phyloP scores from a whole-genome alignment of 768 basidiomycete genomes.

The Serendipita sp. region DNA sequence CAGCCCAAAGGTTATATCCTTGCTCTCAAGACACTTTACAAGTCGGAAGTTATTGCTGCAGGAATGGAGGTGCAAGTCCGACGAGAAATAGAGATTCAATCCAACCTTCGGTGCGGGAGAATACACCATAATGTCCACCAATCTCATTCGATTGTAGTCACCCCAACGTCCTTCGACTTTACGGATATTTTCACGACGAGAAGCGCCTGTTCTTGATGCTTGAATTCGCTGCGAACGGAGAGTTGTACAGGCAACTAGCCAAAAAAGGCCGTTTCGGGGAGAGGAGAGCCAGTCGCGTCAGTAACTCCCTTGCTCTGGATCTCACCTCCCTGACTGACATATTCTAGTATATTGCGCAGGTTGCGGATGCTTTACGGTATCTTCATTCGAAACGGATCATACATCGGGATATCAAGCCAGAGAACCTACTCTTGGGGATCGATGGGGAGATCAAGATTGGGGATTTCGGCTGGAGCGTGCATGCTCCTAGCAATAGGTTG shows the following conservation, averaged over 20 bases:
- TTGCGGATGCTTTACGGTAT: conserved; percentile 32
- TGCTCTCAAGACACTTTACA: conserved; percentile 29
- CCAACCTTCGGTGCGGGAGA: conserved; percentile 23
- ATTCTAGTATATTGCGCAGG: conserved; percentile 30
- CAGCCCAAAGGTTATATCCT: background rate
- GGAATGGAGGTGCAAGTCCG: conserved; percentile 33
- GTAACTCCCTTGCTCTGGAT: conserved; percentile 4
- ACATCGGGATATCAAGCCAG: conserved; percentile 36
- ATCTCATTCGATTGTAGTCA: conserved; percentile 17
- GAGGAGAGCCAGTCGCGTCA: conserved; percentile 22
- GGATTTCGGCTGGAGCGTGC: conserved; percentile 95
- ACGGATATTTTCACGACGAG: conserved; percentile 27
- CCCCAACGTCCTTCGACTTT: conserved; percentile 26
- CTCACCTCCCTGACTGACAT: too few relatives aligned
- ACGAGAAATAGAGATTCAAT: conserved; percentile 33
- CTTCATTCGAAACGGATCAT: conserved; percentile 34
- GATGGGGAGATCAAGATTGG: conserved; percentile 32
- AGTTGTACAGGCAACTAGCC: conserved; percentile 26
- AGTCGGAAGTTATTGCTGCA: conserved; percentile 27
- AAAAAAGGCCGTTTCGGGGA: conserved; percentile 24
- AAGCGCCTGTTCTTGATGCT: conserved; percentile 26
- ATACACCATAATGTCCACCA: background rate
- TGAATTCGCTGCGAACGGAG: conserved; percentile 26
- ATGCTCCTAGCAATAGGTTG: conserved; percentile 71
- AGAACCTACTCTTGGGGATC: conserved; percentile 30